Evolutionary conservation across 2,329 filamentous ascomycete species (phyloP).

Genomic region (Verticillium tricorpus): DNA sequence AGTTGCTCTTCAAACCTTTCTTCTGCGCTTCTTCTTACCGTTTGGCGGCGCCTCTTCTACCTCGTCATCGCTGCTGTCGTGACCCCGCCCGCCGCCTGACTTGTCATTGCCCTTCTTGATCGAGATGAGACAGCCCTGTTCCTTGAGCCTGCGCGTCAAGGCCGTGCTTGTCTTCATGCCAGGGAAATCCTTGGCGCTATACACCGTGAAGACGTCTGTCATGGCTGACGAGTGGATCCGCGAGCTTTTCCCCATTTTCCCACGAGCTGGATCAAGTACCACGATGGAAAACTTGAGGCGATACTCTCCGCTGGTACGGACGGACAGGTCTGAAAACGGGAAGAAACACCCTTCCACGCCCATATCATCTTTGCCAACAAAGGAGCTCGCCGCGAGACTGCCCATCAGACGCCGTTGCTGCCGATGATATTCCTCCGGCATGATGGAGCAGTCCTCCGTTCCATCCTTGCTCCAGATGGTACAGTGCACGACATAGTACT

Average conservation of each 20-base stretch:
- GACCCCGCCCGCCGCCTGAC: constrained; percentile 30
- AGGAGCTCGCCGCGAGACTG: constrained; percentile 70
- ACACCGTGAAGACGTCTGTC: constrained; percentile 73
- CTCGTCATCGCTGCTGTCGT: constrained; percentile 41
- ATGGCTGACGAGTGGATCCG: constrained; percentile 48
- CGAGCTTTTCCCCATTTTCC: constrained; percentile 47
- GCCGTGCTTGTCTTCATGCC: constrained; percentile 76
- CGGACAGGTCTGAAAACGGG: constrained; percentile 78
- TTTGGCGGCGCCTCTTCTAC: constrained; percentile 17
- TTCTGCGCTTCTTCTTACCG: constrained; percentile 1
- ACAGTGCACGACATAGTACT: constrained; percentile 70
- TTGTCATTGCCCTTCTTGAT: constrained; percentile 83
- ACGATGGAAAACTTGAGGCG: constrained; percentile 70
- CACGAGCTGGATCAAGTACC: constrained; percentile 59
- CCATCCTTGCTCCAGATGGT: constrained; percentile 69
- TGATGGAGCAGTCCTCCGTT: constrained; percentile 62
- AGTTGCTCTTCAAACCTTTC: neutral
- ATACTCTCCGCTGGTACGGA: constrained; percentile 72
- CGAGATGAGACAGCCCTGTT: constrained; percentile 78
- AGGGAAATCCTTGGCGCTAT: constrained; percentile 80
- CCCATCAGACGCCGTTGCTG: constrained; percentile 77
- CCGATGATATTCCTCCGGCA: constrained; percentile 66
- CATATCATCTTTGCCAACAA: constrained; percentile 70
- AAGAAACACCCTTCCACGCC: constrained; percentile 76
- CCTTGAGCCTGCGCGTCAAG: constrained; percentile 68